Evolutionary conservation across 768 basidiomycete genomes (phyloP).

Genomic region (Lactarius hengduanensis): DNA sequence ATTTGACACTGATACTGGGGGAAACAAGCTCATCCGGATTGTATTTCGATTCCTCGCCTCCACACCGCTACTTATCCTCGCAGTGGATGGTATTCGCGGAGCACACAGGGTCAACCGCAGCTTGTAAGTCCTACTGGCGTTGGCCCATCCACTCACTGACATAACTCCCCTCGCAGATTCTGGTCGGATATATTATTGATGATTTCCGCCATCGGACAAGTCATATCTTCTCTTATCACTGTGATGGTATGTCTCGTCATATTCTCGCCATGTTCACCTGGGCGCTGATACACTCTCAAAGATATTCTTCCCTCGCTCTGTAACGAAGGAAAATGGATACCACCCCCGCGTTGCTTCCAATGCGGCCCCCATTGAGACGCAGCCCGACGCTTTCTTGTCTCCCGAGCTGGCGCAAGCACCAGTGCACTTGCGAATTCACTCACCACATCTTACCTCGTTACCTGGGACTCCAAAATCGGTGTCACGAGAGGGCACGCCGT

Average conservation of each 20-base stretch:
- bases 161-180: conserved; percentile 6
- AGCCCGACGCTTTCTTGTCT: conserved; percentile 7
- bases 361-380: conserved; percentile 25
- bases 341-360: conserved; percentile 40
- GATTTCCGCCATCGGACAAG: conserved; percentile 70
- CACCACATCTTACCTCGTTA: neutral
- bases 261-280: neutral
- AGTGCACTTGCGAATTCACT: neutral
- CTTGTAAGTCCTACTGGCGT: conserved; percentile 46
- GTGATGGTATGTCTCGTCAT: conserved; percentile 56
- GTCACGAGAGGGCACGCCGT: conserved; percentile 5
- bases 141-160: neutral
- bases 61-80: conserved; percentile 64
- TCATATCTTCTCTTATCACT: conserved; percentile 78
- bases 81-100: conserved; percentile 58
- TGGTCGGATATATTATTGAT: conserved; percentile 64
- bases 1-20: neutral
- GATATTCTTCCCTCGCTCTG: conserved; percentile 80
- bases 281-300: conserved; percentile 31
- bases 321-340: conserved; percentile 64
- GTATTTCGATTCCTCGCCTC: conserved; percentile 76
- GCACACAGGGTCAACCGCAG: conserved; percentile 50
- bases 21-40: conserved; percentile 59
- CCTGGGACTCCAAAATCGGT: conserved; percentile 8
- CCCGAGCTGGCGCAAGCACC: conserved; percentile 5